Conservation (phyloP, 169 alveolate species). For the Babesia bovis region DNA sequence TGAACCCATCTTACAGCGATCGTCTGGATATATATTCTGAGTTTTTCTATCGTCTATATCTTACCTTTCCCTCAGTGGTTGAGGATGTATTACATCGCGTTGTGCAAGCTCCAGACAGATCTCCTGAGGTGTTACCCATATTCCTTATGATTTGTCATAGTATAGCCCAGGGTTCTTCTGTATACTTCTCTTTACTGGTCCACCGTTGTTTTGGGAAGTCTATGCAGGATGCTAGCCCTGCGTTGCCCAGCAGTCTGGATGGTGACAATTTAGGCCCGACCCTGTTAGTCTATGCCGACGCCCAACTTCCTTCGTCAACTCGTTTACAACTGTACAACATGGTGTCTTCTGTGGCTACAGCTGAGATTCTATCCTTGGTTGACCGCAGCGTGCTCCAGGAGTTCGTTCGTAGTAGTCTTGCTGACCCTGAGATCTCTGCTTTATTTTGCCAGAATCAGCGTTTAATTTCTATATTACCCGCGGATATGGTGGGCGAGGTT, state of each 20-base stretch:
- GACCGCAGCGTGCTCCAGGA: conserved; percentile 9
- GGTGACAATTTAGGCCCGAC: conserved; percentile 22
- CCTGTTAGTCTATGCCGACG: conserved; percentile 14
- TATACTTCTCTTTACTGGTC: conserved; percentile 16
- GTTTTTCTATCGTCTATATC: not conserved
- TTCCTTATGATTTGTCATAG: conserved; percentile 34
- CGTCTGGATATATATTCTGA: not conserved
- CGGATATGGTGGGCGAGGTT: not conserved
- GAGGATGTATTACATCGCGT: conserved; percentile 19
- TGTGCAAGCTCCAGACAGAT: not conserved
- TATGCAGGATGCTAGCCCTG: not conserved
- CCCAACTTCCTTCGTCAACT: conserved; percentile 7
- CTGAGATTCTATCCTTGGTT: not conserved
- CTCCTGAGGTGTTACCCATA: conserved; percentile 11
- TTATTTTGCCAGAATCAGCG: not conserved
- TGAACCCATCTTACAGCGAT: conserved; percentile 3
- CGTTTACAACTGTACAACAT: conserved; percentile 15
- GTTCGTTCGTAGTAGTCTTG: conserved; percentile 24
- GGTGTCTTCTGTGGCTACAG: conserved; percentile 12
- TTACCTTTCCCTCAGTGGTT: conserved; percentile 3
- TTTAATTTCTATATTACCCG: not conserved
- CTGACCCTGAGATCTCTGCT: conserved; percentile 15
- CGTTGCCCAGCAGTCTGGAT: conserved; percentile 2
- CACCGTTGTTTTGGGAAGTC: conserved; percentile 17
- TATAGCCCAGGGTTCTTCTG: conserved; percentile 23